Conservation (phyloP, 805 yeast genomes). For the Candida pseudoglaebosa region DNA sequence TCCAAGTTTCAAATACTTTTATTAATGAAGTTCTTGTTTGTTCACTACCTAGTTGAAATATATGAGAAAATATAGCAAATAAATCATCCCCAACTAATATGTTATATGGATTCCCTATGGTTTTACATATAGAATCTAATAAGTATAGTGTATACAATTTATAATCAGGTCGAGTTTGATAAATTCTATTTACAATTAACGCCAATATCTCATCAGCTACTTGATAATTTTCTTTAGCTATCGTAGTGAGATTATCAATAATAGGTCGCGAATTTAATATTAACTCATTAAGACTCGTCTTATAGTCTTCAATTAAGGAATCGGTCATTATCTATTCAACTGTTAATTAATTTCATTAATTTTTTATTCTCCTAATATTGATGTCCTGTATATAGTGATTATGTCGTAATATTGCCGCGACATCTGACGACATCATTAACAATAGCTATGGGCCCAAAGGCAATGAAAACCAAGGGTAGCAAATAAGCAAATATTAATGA, state of each 20-base stretch:
- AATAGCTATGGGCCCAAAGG: no score
- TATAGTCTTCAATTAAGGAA: slow-evolving; percentile 51
- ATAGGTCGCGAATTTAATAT: slow-evolving; percentile 89
- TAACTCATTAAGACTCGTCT: slow-evolving; percentile 65
- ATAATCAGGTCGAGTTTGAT: slow-evolving; percentile 73
- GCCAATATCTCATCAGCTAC: slow-evolving; percentile 74
- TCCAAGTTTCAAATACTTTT: slow-evolving; percentile 86
- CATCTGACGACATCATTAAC: no score
- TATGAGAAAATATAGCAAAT: slow-evolving; percentile 65
- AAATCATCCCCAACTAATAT: slow-evolving; percentile 66
- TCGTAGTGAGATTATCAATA: slow-evolving; percentile 74
- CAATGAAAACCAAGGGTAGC: no score
- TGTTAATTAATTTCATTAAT: no score
- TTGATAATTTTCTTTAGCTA: slow-evolving; percentile 80
- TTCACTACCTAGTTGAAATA: slow-evolving; percentile 78
- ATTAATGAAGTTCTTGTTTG: slow-evolving; percentile 63
- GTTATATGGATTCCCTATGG: slow-evolving; percentile 88
- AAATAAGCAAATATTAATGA: no score
- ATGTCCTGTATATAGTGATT: no score
- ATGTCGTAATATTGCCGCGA: no score
- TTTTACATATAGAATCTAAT: slow-evolving; percentile 87
- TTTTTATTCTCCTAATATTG: no score
- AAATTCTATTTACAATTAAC: slow-evolving; percentile 71
- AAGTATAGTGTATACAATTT: slow-evolving; percentile 82
- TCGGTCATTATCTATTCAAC: no score